phyloP scores from a whole-genome alignment of 768 basidiomycete genomes.

The Hygrophoropsis aurantiaca region DNA sequence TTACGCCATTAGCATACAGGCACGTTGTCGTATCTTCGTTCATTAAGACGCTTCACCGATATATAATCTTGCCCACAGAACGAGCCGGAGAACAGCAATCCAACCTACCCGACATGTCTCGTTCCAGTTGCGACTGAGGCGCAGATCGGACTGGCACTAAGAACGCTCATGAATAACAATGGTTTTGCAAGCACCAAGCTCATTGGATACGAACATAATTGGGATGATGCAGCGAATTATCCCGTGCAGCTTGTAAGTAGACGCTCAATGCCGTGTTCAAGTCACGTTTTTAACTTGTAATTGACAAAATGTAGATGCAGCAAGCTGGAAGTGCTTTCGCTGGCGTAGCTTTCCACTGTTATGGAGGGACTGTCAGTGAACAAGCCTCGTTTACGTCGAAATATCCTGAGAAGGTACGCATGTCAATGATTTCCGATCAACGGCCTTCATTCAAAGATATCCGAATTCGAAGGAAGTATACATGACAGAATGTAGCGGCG shows the following conservation, averaged over 20 bases:
- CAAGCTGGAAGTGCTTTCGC: constrained; percentile 48
- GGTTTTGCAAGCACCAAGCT: constrained; percentile 55
- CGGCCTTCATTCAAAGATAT: too few relatives aligned
- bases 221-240: constrained; percentile 57
- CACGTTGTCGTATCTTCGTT: neutral
- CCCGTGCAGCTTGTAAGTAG: constrained; percentile 40
- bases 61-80: constrained; percentile 32
- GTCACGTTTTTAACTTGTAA: too few relatives aligned
- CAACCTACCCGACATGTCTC: constrained; percentile 59
- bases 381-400: constrained; percentile 51
- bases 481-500: constrained; percentile 53
- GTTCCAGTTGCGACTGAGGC: constrained; percentile 51
- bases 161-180: constrained; percentile 56
- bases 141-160: constrained; percentile 49
- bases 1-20: constrained; percentile 56
- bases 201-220: constrained; percentile 66
- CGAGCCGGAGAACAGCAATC: constrained; percentile 46
- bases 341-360: constrained; percentile 67
- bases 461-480: constrained; percentile 4
- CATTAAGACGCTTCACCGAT: neutral
- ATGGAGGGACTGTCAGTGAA: constrained; percentile 47
- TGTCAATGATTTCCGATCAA: too few relatives aligned
- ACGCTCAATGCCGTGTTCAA: neutral
- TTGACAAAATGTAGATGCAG: constrained; percentile 37
- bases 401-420: constrained; percentile 42